Evolutionary conservation across 2,329 filamentous ascomycete species (phyloP), one percentile per base, ranked within the genome.

Genomic region (Phialocephala subalpina): DNA sequence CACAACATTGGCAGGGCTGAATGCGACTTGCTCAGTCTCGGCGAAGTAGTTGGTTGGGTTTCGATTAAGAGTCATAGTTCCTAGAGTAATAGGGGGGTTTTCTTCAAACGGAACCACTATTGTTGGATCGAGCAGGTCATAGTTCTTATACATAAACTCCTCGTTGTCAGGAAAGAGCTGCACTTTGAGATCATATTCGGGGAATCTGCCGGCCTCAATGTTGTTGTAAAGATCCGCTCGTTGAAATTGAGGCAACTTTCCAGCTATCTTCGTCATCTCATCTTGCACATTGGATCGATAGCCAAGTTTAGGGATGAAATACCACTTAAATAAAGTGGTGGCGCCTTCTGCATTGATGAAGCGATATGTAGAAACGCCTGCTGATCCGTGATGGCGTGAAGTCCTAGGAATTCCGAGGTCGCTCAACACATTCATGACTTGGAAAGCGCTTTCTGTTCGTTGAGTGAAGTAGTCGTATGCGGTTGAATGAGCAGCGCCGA

Each of bases 301-400:
- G 11, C 45, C 45, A 49, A 49, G 45, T 25, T 49, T 22, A 9
- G 45, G 45, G n/a, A 49, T 49, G n/a, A 49, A 49, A 49, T 49
- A 49, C 45, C 45, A 49, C 45, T 49, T 49, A 25, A 49, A 49
- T 49, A 49, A 49, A 49, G 45, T 49, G 45, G 45, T 49, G n/a
- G n/a, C 45, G 20, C 45, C 45, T 49, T 49, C 45, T 25, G 45
- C 45, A 22, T 49, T 49, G 45, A 49, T 49, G n/a, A 49, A 49
- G 7, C 45, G 45, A n/a, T 49, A 49, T 22, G 45, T 49, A 49
- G 45, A 49, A 25, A 49, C 45, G 45, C 45, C 45, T 25, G 45
- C 45, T 22, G 45, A 49, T 25, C 45, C 45, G 11, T 49, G 45
- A 14, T 49, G 45, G 45, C 45, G 45, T 22, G 45, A 49, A 49